These are phyloP conservation scores for Nematodospora valgi DNA, from an alignment of 805 yeast genomes.

Conservation along the genomic window DNA sequence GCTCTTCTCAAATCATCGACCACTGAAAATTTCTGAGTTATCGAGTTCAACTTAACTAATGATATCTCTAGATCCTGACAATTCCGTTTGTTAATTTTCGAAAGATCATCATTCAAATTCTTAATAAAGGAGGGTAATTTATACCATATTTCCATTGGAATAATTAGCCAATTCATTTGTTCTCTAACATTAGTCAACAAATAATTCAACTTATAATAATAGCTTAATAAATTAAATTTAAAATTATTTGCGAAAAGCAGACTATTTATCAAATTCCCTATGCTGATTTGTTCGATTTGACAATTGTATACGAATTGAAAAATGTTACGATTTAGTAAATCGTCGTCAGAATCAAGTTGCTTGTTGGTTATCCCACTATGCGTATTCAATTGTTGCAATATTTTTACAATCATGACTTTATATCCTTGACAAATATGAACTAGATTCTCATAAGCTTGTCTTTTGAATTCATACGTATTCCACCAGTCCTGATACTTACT, in stretches of 20 bases:
- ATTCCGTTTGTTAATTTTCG: not conserved
- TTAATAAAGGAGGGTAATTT: conserved; percentile 28
- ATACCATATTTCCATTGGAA: conserved; percentile 44
- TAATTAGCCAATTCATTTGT: conserved; percentile 27
- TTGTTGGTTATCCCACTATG: not conserved
- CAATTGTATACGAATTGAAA: conserved; percentile 10
- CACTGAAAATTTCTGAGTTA: conserved; percentile 13
- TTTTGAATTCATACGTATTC: not conserved
- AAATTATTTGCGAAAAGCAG: conserved; percentile 5
- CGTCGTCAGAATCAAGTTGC: conserved; percentile 3
- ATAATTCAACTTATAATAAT: conserved; percentile 6
- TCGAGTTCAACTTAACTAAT: conserved; percentile 17
- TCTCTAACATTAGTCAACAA: not conserved
- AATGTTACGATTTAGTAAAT: conserved; percentile 5
- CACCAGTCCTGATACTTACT: conserved; percentile 1
- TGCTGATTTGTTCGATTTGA: conserved; percentile 4
- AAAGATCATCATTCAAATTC: conserved; percentile 12
- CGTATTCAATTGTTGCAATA: conserved; percentile 4
- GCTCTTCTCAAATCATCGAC: conserved; percentile 7
- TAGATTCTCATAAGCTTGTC: conserved; percentile 1
- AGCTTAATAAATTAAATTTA: conserved; percentile 6
- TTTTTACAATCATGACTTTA: conserved; percentile 2
- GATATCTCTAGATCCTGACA: conserved; percentile 15
- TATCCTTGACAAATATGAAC: conserved; percentile 1
- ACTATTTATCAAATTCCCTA: conserved; percentile 4